Percentiles rank a stretch among this genome's conserved stretches.
phyloP scores from a whole-genome alignment of 2,329 filamentous ascomycete genomes.

The Bimuria novae-zelandiae region DNA sequence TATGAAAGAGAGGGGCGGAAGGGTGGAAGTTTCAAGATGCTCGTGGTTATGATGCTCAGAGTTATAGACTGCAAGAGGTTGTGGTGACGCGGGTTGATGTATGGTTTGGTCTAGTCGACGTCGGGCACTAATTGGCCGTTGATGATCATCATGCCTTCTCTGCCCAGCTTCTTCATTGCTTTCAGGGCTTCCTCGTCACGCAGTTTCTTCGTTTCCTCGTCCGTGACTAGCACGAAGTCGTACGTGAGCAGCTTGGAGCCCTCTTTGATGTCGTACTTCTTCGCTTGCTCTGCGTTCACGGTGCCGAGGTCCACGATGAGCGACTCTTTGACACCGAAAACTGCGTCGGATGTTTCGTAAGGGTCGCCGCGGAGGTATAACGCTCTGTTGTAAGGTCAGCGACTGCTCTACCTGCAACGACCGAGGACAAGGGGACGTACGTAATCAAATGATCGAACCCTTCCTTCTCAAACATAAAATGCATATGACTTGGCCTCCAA shows the following conservation, averaged over 20 bases:
- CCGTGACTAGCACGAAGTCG: conserved; percentile 77
- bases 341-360: conserved; percentile 79
- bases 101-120: conserved; percentile 51
- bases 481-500: conserved; percentile 46
- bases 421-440: conserved; percentile 57
- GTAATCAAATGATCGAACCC: conserved; percentile 75
- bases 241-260: conserved; percentile 68
- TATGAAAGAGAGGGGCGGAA: neutral
- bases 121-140: conserved; percentile 79
- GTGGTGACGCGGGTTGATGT: neutral
- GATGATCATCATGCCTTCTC: conserved; percentile 69
- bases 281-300: conserved; percentile 32
- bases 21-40: neutral
- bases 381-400: conserved; percentile 56
- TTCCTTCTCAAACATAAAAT: conserved; percentile 67
- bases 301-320: conserved; percentile 54
- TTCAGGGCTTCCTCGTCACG: conserved; percentile 69
- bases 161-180: conserved; percentile 69
- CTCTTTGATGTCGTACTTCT: conserved; percentile 61
- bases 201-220: conserved; percentile 69
- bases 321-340: conserved; percentile 83
- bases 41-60: too few relatives aligned
- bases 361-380: conserved; percentile 77
- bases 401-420: neutral
- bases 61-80: too few relatives aligned